Conservation (phyloP, 176 grass and related monocot genomes). For the Aegilops speltoides region DNA sequence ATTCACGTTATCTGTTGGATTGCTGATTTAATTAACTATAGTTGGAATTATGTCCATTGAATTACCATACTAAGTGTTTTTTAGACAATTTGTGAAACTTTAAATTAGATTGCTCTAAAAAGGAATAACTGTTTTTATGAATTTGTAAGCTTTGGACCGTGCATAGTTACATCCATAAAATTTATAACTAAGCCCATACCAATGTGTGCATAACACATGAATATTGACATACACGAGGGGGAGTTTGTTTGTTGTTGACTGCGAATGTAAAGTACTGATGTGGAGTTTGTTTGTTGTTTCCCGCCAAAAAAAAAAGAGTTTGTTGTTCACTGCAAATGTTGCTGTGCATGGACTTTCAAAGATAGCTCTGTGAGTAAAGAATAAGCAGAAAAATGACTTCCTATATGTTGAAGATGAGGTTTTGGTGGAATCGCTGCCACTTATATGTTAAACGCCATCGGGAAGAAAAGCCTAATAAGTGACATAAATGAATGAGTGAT, state of each 20-base stretch:
- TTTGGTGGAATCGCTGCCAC: neutral
- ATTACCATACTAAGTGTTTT: no score
- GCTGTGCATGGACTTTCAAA: neutral
- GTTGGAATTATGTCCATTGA: no score
- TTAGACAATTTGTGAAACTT: slow-evolving; percentile 1
- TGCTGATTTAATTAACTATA: no score
- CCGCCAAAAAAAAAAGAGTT: neutral
- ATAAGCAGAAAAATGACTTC: neutral
- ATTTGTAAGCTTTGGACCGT: neutral
- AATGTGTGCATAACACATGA: neutral
- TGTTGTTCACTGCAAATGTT: neutral
- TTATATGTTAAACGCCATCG: neutral
- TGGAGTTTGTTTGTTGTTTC: neutral
- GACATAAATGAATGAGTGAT: neutral
- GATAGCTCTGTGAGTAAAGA: neutral
- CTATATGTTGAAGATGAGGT: neutral
- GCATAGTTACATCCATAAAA: neutral
- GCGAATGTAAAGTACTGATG: neutral
- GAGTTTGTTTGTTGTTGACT: neutral
- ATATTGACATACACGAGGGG: neutral
- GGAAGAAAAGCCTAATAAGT: neutral
- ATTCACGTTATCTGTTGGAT: no score
- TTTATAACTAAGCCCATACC: neutral
- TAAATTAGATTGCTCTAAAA: neutral
- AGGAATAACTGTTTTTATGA: no score